Conservation (phyloP, 805 yeast genomes). For the Wickerhamomyces ciferrii region DNA sequence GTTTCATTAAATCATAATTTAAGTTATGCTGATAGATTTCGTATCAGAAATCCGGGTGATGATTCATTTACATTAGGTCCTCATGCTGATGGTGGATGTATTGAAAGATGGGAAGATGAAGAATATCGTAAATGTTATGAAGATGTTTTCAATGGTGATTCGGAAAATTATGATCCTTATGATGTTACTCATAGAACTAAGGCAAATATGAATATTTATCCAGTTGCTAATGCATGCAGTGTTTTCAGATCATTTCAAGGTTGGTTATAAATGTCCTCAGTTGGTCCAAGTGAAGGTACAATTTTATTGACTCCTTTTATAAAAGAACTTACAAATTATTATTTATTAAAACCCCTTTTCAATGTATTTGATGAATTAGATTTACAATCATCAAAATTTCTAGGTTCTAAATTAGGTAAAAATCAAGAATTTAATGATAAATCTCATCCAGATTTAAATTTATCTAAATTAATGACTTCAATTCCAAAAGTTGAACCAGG, state of each 20-base stretch:
- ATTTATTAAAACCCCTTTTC: conserved; percentile 36
- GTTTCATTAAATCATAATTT: conserved; percentile 27
- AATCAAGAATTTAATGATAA: conserved; percentile 27
- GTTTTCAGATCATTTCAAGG: conserved; percentile 39
- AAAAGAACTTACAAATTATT: conserved; percentile 33
- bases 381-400: conserved; percentile 28
- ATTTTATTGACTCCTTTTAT: conserved; percentile 31
- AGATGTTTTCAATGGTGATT: conserved; percentile 30
- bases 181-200: conserved; percentile 27
- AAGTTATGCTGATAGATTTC: conserved; percentile 36
- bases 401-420: conserved; percentile 32
- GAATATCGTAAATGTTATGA: conserved; percentile 30
- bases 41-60: conserved; percentile 35
- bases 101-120: conserved; percentile 42
- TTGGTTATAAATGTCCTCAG: conserved; percentile 34
- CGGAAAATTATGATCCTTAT: conserved; percentile 40
- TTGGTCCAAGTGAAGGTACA: conserved; percentile 34
- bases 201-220: conserved; percentile 29
- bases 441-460: conserved; percentile 22
- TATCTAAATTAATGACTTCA: conserved; percentile 27
- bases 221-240: conserved; percentile 21
- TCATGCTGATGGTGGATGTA: conserved; percentile 37
- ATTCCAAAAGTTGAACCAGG: conserved; percentile 37
- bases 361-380: conserved; percentile 25
- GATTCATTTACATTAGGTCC: conserved; percentile 26